Base-by-base conservation (phyloP, 768 basidiomycete species). In the Astraeus odoratus region DNA sequence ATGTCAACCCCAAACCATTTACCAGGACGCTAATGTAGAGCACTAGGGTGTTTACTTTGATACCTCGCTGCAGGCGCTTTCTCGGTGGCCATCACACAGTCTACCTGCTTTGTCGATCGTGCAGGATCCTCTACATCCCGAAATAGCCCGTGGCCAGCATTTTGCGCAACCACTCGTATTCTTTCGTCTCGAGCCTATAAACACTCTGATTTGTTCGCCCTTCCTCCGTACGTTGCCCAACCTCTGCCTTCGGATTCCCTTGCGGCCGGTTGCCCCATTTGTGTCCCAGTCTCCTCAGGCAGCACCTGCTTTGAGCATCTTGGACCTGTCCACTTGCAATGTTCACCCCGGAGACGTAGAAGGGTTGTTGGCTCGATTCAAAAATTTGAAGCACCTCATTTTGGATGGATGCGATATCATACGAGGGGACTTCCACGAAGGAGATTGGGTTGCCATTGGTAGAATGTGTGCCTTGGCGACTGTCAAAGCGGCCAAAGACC, bases 111-210 rank as follows among this genome's bases (percentile, higher is more conserved):
- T 86, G 2, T 86, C 83, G 3, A 74, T 87, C 38, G 67, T 84
- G 9, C 84, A 87, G 63, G 85, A 86, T 49, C 73, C 79, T 2
- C 62, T 78, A 3, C 70, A 74, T 30, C 57, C 68, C 1, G 61
- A 66, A 23, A 57, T 70, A 26, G 67, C 67, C 12, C 59, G 54
- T 5, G 59, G 33, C 25, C 49, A 52, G 13, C 54, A 66, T 27
- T 85, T 86, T 49, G 93, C 92, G 1, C 93, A 95, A 56, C 93
- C 93, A 1, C 73, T 96, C 51, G 87, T 91, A 3, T 90, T 93
- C 66, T 86, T 86, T 60, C 75, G 74, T 33, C 68, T 95, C 44
- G 76, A 82, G 29, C 60, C 71, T 30, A 63, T 94, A 41, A 65
- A 72, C 0, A 58, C 58, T 2, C 61, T 88, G 39, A 61, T 69